Conservation (phyloP, 202 grass and related monocot species). For the Elaeis oleifera region DNA sequence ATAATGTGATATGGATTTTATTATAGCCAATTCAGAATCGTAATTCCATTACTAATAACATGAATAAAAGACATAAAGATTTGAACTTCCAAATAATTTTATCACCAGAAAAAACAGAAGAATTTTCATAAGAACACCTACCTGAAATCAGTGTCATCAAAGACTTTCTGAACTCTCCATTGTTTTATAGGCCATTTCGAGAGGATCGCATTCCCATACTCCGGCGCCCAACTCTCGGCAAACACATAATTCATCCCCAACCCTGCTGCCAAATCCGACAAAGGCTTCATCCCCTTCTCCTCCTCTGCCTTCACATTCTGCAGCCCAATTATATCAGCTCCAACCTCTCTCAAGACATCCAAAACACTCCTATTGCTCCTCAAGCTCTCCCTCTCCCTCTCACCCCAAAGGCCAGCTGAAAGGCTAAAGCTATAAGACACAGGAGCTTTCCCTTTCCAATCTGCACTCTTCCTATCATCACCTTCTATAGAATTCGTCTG, state of each 20-base stretch:
- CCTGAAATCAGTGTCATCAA: conserved; percentile 80
- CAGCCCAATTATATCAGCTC: conserved; percentile 75
- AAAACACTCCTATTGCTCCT: conserved; percentile 47
- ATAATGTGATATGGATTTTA: too few species aligned
- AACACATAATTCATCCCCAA: conserved; percentile 92
- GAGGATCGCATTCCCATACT: conserved; percentile 89
- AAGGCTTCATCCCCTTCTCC: conserved; percentile 79
- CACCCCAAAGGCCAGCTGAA: not conserved
- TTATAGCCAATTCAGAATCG: too few species aligned
- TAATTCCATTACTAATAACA: too few species aligned
- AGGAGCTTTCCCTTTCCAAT: conserved; percentile 27
- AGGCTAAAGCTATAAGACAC: not conserved
- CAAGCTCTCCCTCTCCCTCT: not conserved
- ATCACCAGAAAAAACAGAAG: too few species aligned
- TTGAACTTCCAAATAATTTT: too few species aligned
- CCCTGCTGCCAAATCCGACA: conserved; percentile 68
- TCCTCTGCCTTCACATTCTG: conserved; percentile 92
- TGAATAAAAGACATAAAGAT: too few species aligned
- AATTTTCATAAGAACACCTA: too few species aligned
- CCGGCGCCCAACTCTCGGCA: conserved; percentile 98
- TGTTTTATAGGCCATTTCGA: conserved; percentile 87
- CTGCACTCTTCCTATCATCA: not conserved
- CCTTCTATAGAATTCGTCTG: not conserved
- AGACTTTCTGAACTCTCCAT: conserved; percentile 70
- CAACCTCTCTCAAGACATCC: conserved; percentile 77